Percentiles rank a stretch among this genome's conserved stretches.
Conservation (phyloP, 1,139 yeast genomes). For the Candida sanyaensis region DNA sequence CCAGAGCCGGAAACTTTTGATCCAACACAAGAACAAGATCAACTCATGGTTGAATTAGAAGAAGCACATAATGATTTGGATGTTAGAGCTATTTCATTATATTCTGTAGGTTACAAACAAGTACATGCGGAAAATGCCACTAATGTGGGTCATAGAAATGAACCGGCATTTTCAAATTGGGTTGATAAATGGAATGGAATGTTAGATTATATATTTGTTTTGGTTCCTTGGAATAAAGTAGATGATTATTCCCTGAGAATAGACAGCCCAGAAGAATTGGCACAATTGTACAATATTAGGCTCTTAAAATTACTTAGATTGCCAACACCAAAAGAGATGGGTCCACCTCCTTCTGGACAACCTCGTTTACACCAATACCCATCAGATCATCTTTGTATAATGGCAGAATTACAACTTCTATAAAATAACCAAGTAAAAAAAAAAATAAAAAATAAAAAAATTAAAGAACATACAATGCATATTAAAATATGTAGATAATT, state of each 20-base stretch:
- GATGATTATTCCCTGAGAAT: constrained; percentile 29
- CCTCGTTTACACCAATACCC: constrained; percentile 85
- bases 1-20: constrained; percentile 58
- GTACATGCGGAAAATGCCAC: constrained; percentile 78
- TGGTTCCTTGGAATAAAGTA: constrained; percentile 50
- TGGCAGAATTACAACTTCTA: constrained; percentile 45
- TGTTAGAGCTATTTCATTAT: constrained; percentile 67
- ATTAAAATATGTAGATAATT: background rate
- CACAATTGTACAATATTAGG: constrained; percentile 39
- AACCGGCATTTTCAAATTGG: constrained; percentile 90
- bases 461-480: background rate
- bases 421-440: constrained; percentile 8
- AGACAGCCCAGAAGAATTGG: constrained; percentile 44
- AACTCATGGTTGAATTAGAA: constrained; percentile 49
- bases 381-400: constrained; percentile 82
- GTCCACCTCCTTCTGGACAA: constrained; percentile 69
- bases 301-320: constrained; percentile 59
- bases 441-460: too few species aligned
- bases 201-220: constrained; percentile 73
- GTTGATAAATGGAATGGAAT: constrained; percentile 89
- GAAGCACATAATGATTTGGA: constrained; percentile 56
- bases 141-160: constrained; percentile 61
- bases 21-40: constrained; percentile 50
- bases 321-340: constrained; percentile 78
- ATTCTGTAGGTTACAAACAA: constrained; percentile 63